Base-by-base conservation (phyloP, 2,329 filamentous ascomycete species). In the Chrysosporium queenslandicum region DNA sequence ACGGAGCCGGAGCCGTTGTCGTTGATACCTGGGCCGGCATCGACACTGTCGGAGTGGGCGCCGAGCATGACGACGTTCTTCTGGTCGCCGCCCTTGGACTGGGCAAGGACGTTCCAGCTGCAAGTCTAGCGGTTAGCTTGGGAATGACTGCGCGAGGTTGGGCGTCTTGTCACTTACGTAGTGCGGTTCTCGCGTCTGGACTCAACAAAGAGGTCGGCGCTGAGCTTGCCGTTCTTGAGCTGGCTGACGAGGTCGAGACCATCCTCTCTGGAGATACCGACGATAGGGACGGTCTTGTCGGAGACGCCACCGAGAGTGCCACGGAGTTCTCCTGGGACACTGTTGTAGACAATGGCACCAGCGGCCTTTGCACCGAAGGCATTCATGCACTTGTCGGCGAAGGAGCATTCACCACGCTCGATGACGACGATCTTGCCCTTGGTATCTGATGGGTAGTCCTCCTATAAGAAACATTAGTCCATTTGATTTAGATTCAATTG, bases 331-430 rank as follows among this genome's bases (percentile, higher is more conserved):
- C 80, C 85, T 1, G 76, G 68, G 2, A 80, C 80, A 58, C 82
- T 84, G 72, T 91, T 88, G 70, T 86, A 90, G 46, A 92, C 74
- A 12, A 92, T 69, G 0, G 82, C 84, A 1, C 82, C 86, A 2
- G 79, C 66, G 4, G 87, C 87, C 18, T 86, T 85, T 1, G 84
- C 84, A 46, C 72, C 74, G 39, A 82, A 83, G 4, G 87, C 86
- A 12, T 78, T 70, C 50, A 75, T 76, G 1, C 83, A 83, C 71
- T 92, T 92, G 54, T 75, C 68, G 9, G 82, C 85, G 59, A 91
- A 92, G 6, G 80, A 59, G 63, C 87, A 92, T 1, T 69, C 74
- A 50, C 87, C 87, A 52, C 87, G 81, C 27, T 75, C 73, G 57
- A 92, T 77, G 34, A 92, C 73, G 8, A 83, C 86, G 54, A 92